Evolutionary conservation across 176 grass and related monocot genomes (phyloP), one percentile per base, ranked within the genome.

Genomic region (Pharus latifolius): DNA sequence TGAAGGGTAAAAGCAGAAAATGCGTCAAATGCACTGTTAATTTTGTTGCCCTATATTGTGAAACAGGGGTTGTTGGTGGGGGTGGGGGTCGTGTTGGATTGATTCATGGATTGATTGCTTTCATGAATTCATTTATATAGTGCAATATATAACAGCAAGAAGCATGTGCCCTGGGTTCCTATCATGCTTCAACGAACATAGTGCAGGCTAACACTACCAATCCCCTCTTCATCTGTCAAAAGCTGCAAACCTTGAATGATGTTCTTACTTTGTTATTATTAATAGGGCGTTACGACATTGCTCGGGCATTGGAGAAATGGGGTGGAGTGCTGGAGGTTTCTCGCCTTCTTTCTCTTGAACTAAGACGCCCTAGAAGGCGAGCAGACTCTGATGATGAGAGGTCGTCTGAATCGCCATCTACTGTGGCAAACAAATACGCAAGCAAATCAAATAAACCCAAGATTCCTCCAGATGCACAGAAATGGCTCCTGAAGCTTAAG

Each of bases 251-350:
- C 22, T 67, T 49, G 50, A 74, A 38, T 50, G 34, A 31, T 27
- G 10, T 15, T 31, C 15, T 44, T 30, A 29, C 65, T 66, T 64
- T 65, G 3, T 57, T 42, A 43, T 53, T 54, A 3, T 63, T 44
- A 7, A 20, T 32, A 98, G 94, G 94, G 63, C 81, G 87, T 3
- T 93, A 91, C 1, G 94, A 98, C 84, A 98, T 98, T 53, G 90
- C 95, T 48, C 89, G 95, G 28, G 95, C 95, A 6, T 77, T 93
- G 75, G 95, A 98, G 73, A 93, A 91, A 73, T 93, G 95, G 95
- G 95, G 87, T 58, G 95, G 95, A 1, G 70, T 93, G 60, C 84
- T 83, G 71, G 90, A 93, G 81, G 95, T 98, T 70, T 98, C 90
- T 5, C 83, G 87, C 52, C 90, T 98, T 32, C 80, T 98, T 0